Base-by-base conservation (phyloP, 202 grass and related monocot species). In the Schoenoplectus tabernaemontani region DNA sequence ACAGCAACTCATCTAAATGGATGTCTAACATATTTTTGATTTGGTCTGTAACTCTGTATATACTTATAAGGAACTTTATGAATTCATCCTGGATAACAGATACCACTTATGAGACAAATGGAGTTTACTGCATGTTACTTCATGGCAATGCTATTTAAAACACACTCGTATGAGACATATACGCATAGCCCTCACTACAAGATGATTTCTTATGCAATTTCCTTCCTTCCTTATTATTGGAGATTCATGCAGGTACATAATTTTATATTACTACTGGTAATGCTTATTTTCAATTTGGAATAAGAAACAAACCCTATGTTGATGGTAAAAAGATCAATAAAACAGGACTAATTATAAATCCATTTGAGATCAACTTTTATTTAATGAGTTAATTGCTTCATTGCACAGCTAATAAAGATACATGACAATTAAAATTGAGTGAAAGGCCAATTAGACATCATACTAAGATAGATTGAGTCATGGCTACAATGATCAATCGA, bases 181-280 rank as follows among this genome's bases (percentile, higher is more conserved):
- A 67, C 82, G 0, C 65, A 58, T 42, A 81, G 48, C 78, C 66
- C 75, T 3, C 82, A 85, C 13, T 85, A 78, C 82, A 88, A 76
- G 37, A 32, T 84, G 15, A 48, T 88, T 58, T 36, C 71, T 47
- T 84, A 84, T 43, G 22, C 66, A 46, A 57, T 87, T 65, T 87
- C 86, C 22, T 84, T 87, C 65, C 76, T 87, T 50, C 86, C 86
- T 24, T 87, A 87, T 77, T 87, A 83, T 44, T 87, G 81, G 81
- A 76, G 85, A 28, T 51, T 80, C 63, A 80, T 87, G 81, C 85
- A 87, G 85, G 85, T 86, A 59, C 19, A n/a, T n/a, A 75, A 77
- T 16, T 83, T 41, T 77, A 24, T 9, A 57, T 59, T 59, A 63
- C 3, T 65, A 39, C 3, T 58, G 17, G 3, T 7, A 57, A 39